Conservation (phyloP, 208 protist species). For the Acanthamoeba castellanii region DNA sequence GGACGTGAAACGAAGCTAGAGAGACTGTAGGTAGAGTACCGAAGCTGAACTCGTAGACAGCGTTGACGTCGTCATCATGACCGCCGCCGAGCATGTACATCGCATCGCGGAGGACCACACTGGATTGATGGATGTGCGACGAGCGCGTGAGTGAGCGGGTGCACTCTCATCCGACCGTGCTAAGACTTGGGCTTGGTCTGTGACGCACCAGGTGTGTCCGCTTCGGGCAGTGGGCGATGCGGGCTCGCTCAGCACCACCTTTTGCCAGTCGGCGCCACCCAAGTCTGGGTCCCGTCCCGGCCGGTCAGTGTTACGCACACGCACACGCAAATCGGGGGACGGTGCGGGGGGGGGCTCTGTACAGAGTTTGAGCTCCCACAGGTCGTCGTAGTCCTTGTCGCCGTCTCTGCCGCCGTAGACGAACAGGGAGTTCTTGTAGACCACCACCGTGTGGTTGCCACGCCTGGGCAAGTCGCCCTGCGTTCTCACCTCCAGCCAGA, state of each 20-base stretch:
- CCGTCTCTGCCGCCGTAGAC: slow-evolving; percentile 11
- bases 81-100: slow-evolving; percentile 38
- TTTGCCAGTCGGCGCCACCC: not conserved
- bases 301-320: too few relatives aligned
- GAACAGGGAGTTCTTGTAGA: slow-evolving; percentile 39
- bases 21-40: too few relatives aligned
- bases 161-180: too few relatives aligned
- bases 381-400: not conserved
- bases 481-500: slow-evolving; percentile 7
- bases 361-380: slow-evolving; percentile 58
- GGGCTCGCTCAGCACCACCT: not conserved
- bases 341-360: too few relatives aligned
- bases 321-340: too few relatives aligned
- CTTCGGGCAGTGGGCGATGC: not conserved
- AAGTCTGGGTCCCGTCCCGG: not conserved
- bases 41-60: slow-evolving; percentile 21
- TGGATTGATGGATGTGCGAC: not conserved
- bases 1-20: too few relatives aligned
- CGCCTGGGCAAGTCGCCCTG: not conserved
- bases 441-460: not conserved
- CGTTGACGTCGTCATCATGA: not conserved
- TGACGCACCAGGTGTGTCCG: not conserved
- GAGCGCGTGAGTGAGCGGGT: too few relatives aligned
- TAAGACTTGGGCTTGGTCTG: not conserved
- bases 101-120: slow-evolving; percentile 13